A percentile compares a stretch with the other conserved stretches of the same genome.
Evolutionary conservation across 345 rosid species (phyloP).

Genomic region (Syzygium oleosum): DNA sequence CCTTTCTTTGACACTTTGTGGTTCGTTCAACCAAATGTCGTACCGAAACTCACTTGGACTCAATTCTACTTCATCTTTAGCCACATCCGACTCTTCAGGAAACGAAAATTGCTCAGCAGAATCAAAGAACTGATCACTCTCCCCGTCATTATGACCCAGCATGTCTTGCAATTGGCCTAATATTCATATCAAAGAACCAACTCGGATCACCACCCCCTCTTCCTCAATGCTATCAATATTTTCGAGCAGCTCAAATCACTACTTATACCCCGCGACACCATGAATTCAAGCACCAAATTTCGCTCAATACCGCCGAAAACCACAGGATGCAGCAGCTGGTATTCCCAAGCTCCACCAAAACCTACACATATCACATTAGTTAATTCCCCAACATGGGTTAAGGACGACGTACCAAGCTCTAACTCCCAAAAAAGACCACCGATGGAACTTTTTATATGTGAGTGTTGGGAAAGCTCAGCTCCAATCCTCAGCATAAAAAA

Average conservation of each 20-base stretch:
- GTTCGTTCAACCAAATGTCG: conserved; percentile 55
- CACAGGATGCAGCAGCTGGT: background rate
- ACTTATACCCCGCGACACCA: background rate
- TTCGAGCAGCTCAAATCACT: background rate
- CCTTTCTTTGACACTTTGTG: conserved; percentile 58
- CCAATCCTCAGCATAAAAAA: conserved; percentile 6
- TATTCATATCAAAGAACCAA: conserved; percentile 21
- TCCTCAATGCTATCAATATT: conserved; percentile 14
- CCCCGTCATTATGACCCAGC: conserved; percentile 28
- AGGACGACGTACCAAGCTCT: conserved; percentile 34
- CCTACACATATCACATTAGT: background rate
- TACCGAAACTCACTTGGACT: conserved; percentile 6
- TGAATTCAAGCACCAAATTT: background rate
- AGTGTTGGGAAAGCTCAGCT: conserved; percentile 16
- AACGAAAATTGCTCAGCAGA: conserved; percentile 36
- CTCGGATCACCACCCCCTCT: background rate
- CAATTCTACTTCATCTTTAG: conserved; percentile 9
- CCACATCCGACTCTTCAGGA: conserved; percentile 15
- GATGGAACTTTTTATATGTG: conserved; percentile 6
- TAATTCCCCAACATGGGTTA: conserved; percentile 2
- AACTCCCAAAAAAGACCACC: conserved; percentile 7
- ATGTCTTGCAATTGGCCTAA: conserved; percentile 34
- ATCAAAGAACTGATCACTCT: conserved; percentile 60
- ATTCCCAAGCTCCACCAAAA: background rate
- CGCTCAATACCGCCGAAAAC: background rate